Evolutionary conservation across 2,329 filamentous ascomycete genomes (phyloP).

Genomic region (Ustulina deusta): DNA sequence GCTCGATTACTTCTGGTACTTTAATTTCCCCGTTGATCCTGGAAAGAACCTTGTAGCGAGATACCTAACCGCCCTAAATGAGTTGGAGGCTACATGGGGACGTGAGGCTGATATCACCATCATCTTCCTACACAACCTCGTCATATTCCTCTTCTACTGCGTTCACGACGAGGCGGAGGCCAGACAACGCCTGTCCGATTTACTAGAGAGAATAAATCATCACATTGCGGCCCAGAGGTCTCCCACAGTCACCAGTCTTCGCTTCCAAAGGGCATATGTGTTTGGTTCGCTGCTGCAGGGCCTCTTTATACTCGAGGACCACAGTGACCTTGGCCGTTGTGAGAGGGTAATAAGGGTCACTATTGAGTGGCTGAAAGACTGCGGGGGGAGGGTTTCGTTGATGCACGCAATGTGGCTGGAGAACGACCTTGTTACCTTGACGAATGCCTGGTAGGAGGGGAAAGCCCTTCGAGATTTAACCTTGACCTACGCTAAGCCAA

Average conservation of each 20-base stretch:
- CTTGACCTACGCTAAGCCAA: neutral
- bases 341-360: neutral
- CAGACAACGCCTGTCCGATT: neutral
- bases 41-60: constrained; percentile 10
- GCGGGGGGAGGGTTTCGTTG: neutral
- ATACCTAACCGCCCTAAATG: constrained; percentile 4
- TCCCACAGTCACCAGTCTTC: neutral
- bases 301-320: constrained; percentile 20
- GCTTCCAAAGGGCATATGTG: constrained; percentile 18
- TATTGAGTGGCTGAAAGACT: neutral
- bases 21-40: constrained; percentile 19
- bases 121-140: constrained; percentile 16
- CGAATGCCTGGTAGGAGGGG: neutral
- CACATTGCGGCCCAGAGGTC: neutral
- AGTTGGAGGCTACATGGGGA: constrained; percentile 8
- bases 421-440: neutral
- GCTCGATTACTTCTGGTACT: constrained; percentile 34
- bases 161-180: constrained; percentile 13
- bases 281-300: constrained; percentile 23
- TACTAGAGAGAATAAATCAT: neutral
- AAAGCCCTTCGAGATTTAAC: constrained; percentile 19
- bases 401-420: neutral
- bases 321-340: constrained; percentile 5
- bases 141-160: constrained; percentile 31
- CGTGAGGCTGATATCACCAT: constrained; percentile 21